These are phyloP conservation scores for Agaricales sp. DNA, from an alignment of 1,284 basidiomycete genomes.

Conservation along the genomic window DNA sequence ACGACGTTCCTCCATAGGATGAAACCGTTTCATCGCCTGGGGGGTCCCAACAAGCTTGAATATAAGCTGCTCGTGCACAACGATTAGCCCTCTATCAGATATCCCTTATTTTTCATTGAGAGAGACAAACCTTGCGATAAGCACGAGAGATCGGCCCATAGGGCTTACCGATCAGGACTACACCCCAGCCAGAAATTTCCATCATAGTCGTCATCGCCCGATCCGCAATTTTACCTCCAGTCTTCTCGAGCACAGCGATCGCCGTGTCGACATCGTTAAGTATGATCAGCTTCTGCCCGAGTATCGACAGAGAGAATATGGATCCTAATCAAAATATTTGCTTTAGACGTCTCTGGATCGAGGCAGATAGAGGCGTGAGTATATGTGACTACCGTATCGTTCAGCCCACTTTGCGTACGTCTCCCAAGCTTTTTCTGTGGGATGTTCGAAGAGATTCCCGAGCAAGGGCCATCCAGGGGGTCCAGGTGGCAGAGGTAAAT, in stretches of 20 bases:
- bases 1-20: slow-evolving; percentile 19
- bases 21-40: slow-evolving; percentile 15
- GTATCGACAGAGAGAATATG: too few species aligned
- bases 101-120: too few species aligned
- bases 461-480: too few species aligned
- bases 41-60: slow-evolving; percentile 19
- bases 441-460: slow-evolving; percentile 7
- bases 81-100: slow-evolving; percentile 23
- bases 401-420: slow-evolving; percentile 5
- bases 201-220: too few species aligned
- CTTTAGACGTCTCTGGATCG: background rate
- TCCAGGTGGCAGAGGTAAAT: too few species aligned
- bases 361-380: background rate
- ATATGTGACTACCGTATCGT: slow-evolving; percentile 1
- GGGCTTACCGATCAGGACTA: too few species aligned
- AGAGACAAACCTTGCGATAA: slow-evolving; percentile 22
- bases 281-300: too few species aligned
- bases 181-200: too few species aligned
- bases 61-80: slow-evolving; percentile 23
- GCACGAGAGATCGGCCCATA: too few species aligned
- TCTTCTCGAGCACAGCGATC: too few species aligned
- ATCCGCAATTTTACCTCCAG: too few species aligned
- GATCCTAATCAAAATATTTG: slow-evolving; percentile 9
- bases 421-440: slow-evolving; percentile 4
- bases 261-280: too few species aligned